These are phyloP conservation scores for Penicillium oxalicum DNA, from an alignment of 2,329 filamentous ascomycete genomes.

Conservation along the genomic window DNA sequence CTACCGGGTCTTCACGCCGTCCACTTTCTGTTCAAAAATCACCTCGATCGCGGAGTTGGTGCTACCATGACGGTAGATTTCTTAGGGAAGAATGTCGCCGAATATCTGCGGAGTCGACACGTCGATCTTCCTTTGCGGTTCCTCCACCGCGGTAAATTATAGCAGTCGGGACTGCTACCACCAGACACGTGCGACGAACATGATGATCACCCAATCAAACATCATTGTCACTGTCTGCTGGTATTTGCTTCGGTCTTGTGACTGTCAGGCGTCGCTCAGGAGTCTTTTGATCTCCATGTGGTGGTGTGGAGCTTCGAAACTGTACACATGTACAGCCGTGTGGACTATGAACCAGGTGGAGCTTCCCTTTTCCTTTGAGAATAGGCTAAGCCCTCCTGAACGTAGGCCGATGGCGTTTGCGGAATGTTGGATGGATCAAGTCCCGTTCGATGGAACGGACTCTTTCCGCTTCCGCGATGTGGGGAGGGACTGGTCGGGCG, in stretches of 20 bases:
- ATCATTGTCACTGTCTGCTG: neutral
- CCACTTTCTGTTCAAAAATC: slow-evolving; percentile 37
- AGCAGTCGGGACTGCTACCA: neutral
- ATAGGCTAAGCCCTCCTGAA: too few species aligned
- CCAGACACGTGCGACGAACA: too few species aligned
- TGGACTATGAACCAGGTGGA: too few species aligned
- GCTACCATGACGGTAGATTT: slow-evolving; percentile 34
- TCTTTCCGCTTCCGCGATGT: neutral
- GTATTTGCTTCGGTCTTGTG: neutral
- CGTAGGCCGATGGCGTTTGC: too few species aligned
- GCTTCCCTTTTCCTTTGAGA: too few species aligned
- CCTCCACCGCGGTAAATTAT: slow-evolving; percentile 26
- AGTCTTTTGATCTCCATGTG: too few species aligned
- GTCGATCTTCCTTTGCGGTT: slow-evolving; percentile 34
- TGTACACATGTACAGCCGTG: too few species aligned
- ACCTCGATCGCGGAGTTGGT: slow-evolving; percentile 34
- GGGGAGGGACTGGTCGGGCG: neutral
- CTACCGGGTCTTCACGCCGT: slow-evolving; percentile 39
- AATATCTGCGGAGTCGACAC: slow-evolving; percentile 31
- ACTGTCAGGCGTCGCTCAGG: too few species aligned
- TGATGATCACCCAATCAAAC: too few species aligned
- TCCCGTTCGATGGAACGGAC: too few species aligned
- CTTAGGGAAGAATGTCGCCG: slow-evolving; percentile 37
- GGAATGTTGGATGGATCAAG: too few species aligned
- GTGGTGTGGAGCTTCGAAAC: too few species aligned